phyloP scores from a whole-genome alignment of 2,329 filamentous ascomycete genomes.

The Colletotrichum salicis region DNA sequence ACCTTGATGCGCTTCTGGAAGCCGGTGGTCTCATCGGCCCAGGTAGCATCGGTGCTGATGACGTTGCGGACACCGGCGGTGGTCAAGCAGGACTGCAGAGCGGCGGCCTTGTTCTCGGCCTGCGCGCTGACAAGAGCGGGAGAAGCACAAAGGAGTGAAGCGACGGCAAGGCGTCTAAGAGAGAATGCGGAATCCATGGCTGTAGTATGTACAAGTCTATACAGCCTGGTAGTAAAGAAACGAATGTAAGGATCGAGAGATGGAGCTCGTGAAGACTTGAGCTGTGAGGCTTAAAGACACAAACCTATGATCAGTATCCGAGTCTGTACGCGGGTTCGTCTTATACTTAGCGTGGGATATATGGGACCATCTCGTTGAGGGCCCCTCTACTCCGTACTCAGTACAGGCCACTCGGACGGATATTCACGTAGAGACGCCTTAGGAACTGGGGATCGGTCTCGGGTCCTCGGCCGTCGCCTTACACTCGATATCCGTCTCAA shows the following conservation, averaged over 20 bases:
- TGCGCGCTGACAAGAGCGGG: conserved; percentile 29
- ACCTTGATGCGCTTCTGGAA: conserved; percentile 36
- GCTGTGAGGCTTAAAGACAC: background rate
- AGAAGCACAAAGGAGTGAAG: conserved; percentile 30
- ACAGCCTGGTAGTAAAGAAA: conserved; percentile 13
- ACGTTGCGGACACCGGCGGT: conserved; percentile 31
- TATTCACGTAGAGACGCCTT: background rate
- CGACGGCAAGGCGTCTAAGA: conserved; percentile 34
- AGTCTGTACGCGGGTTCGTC: conserved; percentile 13
- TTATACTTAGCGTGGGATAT: conserved; percentile 18
- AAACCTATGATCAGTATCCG: background rate
- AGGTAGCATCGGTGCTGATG: conserved; percentile 32
- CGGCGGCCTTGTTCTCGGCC: conserved; percentile 19
- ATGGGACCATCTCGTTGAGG: conserved; percentile 1
- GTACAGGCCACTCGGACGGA: no score
- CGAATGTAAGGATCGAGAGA: conserved; percentile 2
- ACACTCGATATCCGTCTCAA: conserved; percentile 12
- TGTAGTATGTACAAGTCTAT: conserved; percentile 8
- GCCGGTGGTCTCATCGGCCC: conserved; percentile 26
- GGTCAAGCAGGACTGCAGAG: conserved; percentile 33
- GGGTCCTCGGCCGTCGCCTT: background rate
- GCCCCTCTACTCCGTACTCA: background rate
- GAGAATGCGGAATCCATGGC: conserved; percentile 34
- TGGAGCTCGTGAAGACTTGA: background rate
- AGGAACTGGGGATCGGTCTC: background rate